A percentile compares a stretch with the other conserved stretches of the same genome.
These are phyloP conservation scores for Sutorius eximius DNA, from an alignment of 1,284 basidiomycete species.

Conservation along the genomic window DNA sequence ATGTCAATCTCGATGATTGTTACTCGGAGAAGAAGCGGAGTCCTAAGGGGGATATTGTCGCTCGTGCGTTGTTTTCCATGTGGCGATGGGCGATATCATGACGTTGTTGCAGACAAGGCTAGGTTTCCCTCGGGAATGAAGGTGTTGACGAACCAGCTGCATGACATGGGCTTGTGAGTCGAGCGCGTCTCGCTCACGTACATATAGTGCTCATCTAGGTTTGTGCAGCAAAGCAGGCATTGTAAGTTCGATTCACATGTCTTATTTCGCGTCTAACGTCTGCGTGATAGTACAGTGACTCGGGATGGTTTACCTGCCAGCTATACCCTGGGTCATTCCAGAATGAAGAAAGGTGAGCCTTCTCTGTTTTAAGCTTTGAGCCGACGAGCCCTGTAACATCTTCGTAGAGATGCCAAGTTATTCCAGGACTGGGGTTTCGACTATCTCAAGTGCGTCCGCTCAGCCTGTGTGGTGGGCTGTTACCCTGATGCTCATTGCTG, in stretches of 20 bases:
- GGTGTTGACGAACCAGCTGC: slow-evolving; percentile 49
- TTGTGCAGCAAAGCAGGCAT: slow-evolving; percentile 50
- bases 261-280: slow-evolving; percentile 4
- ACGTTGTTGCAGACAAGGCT: slow-evolving; percentile 36
- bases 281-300: slow-evolving; percentile 31
- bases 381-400: background rate
- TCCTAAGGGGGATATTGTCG: slow-evolving; percentile 47
- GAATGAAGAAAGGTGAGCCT: slow-evolving; percentile 31
- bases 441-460: slow-evolving; percentile 48
- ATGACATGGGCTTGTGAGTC: slow-evolving; percentile 52
- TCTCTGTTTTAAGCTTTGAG: background rate
- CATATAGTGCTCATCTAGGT: slow-evolving; percentile 1
- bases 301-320: slow-evolving; percentile 37
- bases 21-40: slow-evolving; percentile 54
- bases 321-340: slow-evolving; percentile 34
- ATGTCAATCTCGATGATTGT: slow-evolving; percentile 60
- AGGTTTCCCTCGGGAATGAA: slow-evolving; percentile 54
- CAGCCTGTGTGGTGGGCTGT: background rate
- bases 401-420: slow-evolving; percentile 42
- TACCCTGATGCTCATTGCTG: background rate
- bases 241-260: slow-evolving; percentile 30
- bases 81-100: background rate
- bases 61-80: slow-evolving; percentile 30
- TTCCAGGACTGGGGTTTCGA: slow-evolving; percentile 63
- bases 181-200: background rate